Conservation (phyloP, 2,329 filamentous ascomycete genomes). For the Fusarium nygamai region DNA sequence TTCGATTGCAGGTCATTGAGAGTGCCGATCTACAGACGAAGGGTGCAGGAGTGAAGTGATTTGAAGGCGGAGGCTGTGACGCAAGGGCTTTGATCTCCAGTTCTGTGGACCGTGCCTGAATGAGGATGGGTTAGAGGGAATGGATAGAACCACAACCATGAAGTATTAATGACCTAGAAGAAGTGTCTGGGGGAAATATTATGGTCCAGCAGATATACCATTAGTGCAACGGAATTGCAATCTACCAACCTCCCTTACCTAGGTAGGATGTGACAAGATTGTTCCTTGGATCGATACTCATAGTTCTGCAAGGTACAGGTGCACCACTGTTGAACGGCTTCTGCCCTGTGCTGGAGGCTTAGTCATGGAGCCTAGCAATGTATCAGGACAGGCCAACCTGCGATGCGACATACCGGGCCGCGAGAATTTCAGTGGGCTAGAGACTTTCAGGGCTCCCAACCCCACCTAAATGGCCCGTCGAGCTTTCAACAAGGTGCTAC, state of each 20-base stretch:
- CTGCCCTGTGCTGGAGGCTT: background rate
- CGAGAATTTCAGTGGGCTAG: background rate
- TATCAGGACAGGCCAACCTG: background rate
- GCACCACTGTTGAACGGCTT: slow-evolving; percentile 16
- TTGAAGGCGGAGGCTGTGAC: slow-evolving; percentile 34
- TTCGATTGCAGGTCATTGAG: slow-evolving; percentile 4
- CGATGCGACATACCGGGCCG: slow-evolving; percentile 24
- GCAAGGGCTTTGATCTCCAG: slow-evolving; percentile 29
- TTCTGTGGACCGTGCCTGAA: slow-evolving; percentile 25
- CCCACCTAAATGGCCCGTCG: slow-evolving; percentile 25
- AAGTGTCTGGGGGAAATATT: background rate
- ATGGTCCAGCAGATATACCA: background rate
- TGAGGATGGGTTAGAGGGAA: background rate
- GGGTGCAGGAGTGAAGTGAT: slow-evolving; percentile 17
- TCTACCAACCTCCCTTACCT: background rate
- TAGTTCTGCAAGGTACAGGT: slow-evolving; percentile 16
- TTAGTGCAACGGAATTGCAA: background rate
- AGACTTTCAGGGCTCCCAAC: slow-evolving; percentile 35
- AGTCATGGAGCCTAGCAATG: background rate
- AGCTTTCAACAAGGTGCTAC: slow-evolving; percentile 2
- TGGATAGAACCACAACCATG: background rate
- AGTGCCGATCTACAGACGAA: slow-evolving; percentile 3
- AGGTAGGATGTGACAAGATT: background rate
- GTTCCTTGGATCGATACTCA: background rate
- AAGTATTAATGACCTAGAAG: background rate